Percentiles rank a stretch among this genome's conserved stretches.
These are phyloP conservation scores for Talaromyces sp. DNA, from an alignment of 2,329 filamentous ascomycete genomes.

Conservation along the genomic window DNA sequence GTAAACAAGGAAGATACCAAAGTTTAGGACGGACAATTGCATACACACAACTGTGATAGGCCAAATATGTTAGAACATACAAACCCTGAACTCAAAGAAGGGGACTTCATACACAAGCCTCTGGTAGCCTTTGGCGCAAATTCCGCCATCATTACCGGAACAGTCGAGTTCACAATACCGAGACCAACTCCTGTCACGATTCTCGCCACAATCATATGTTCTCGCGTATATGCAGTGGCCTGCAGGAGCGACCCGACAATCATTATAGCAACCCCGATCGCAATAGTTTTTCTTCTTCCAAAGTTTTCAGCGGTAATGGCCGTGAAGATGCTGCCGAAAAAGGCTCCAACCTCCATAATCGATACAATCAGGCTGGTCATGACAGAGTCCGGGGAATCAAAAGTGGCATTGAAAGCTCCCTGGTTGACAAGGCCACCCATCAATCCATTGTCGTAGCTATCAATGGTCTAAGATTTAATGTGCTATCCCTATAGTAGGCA, in stretches of 20 bases:
- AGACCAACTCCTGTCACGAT: constrained; percentile 49
- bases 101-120: constrained; percentile 25
- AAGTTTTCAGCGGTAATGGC: background rate
- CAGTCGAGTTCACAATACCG: constrained; percentile 46
- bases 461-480: background rate
- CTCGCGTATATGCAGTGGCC: constrained; percentile 40
- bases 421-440: constrained; percentile 38
- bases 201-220: constrained; percentile 47
- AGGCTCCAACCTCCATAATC: background rate
- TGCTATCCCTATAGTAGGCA: background rate
- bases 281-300: constrained; percentile 23
- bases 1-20: constrained; percentile 47
- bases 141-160: constrained; percentile 46
- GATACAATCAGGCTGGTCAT: constrained; percentile 44
- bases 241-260: constrained; percentile 46
- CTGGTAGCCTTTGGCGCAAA: constrained; percentile 41
- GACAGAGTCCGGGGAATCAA: constrained; percentile 38
- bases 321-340: background rate
- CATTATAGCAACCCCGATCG: constrained; percentile 45
- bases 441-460: constrained; percentile 42
- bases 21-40: constrained; percentile 48
- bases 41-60: constrained; percentile 38
- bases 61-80: no score
- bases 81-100: background rate
- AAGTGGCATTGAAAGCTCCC: constrained; percentile 27